Evolutionary conservation across 2,329 filamentous ascomycete genomes (phyloP), one percentile per base, ranked within the genome.

Genomic region (Pezicula carpinea): DNA sequence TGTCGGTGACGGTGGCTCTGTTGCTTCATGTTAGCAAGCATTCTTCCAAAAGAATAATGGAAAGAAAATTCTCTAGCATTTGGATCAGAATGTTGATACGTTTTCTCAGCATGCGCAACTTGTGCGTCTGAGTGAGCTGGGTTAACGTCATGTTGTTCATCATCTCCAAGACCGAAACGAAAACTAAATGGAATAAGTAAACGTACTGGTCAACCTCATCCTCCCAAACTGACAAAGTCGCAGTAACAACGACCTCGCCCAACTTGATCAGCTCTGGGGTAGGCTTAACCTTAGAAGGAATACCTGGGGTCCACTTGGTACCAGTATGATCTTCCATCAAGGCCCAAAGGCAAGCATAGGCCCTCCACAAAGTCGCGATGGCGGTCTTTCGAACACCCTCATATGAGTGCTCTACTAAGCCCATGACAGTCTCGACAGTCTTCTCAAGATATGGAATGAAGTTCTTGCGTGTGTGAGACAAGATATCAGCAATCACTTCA

Each of bases 101-200:
- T 75, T 71, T 95, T 93, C 84, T 84, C 89, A 89, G 87, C 89
- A 95, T 83, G 73, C 82, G 82, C 87, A 82, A 72, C 73, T 79
- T 73, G 73, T 79, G 88, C 84, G 85, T 97, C 87, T 88, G 89
- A 96, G 91, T 96, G 92, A 96, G 91, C 91, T 96, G 91, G 90
- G 92, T 92, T 92, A 91, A 91, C 89, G 88, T 64, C 83, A 81
- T 74, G 70, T 75, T 80, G 76, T 71, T 96, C 90, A 96, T 96
- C 90, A 89, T 84, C 62, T 70, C 64, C 66, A 63, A 50, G 46
- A 46, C 35, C 29, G 34, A 47, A 49, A 36, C 43, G 56, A 53
- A 43, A 47, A 53, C 7, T 8, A 48, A 34, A 59, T 53, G 47
- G 52, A 49, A 35, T 46, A 53, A 48, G 47, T 21, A 11, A 55